Evolutionary conservation across 805 yeast species (phyloP).

Genomic region (Barnettozyma salicaria): DNA sequence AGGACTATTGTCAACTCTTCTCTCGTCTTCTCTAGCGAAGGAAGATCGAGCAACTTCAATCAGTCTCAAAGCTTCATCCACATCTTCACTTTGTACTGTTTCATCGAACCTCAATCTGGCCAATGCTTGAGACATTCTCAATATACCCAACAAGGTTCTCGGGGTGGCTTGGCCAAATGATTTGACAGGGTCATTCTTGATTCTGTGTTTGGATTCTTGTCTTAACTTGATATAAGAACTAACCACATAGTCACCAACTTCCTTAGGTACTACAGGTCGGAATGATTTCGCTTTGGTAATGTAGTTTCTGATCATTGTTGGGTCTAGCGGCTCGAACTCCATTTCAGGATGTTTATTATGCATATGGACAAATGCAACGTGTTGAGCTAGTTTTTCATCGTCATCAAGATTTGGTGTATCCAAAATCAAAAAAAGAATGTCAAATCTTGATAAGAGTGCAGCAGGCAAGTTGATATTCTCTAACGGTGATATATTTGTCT

Average conservation of each 20-base stretch:
- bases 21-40: constrained; percentile 46
- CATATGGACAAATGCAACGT: constrained; percentile 95
- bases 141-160: constrained; percentile 83
- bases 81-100: constrained; percentile 68
- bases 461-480: constrained; percentile 97
- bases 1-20: constrained; percentile 53
- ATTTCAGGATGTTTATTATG: constrained; percentile 78
- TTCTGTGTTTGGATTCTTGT: constrained; percentile 80
- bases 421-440: constrained; percentile 76
- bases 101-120: constrained; percentile 83
- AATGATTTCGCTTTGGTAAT: constrained; percentile 78
- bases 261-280: constrained; percentile 79
- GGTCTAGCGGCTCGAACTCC: constrained; percentile 70
- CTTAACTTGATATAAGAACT: constrained; percentile 85
- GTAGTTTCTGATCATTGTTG: constrained; percentile 77
- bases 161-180: constrained; percentile 93
- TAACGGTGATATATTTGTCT: constrained; percentile 82
- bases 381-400: constrained; percentile 85
- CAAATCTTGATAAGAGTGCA: constrained; percentile 91
- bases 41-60: constrained; percentile 84
- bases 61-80: constrained; percentile 91
- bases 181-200: constrained; percentile 53
- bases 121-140: constrained; percentile 90
- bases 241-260: constrained; percentile 82
- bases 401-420: constrained; percentile 76